Evolutionary conservation across 2,329 filamentous ascomycete genomes (phyloP).

Genomic region (Colletotrichum higginsianum): DNA sequence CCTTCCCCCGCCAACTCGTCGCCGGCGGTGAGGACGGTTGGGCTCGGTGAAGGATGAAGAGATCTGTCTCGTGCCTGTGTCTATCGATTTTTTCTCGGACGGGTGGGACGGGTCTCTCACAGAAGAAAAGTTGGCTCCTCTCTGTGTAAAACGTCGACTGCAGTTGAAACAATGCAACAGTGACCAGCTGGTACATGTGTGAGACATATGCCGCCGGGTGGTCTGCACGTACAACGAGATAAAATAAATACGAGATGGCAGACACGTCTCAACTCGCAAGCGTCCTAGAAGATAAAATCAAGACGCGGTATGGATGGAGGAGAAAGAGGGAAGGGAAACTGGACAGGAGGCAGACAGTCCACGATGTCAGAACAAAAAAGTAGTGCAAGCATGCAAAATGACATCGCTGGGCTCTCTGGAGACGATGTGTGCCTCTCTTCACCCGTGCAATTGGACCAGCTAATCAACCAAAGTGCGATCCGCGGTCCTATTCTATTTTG

Average conservation of each 20-base stretch:
- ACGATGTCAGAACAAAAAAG: not conserved
- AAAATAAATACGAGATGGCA: not conserved
- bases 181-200: not conserved
- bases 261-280: too few species aligned
- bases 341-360: not conserved
- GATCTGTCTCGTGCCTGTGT: constrained; percentile 5
- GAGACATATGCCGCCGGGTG: constrained; percentile 7
- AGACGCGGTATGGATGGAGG: constrained; percentile 9
- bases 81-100: not conserved
- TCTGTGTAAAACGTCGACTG: constrained; percentile 21
- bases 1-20: not conserved
- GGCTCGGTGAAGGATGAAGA: constrained; percentile 2
- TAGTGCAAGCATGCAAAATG: constrained; percentile 22
- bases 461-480: not conserved
- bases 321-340: not conserved
- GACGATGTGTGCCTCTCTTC: not conserved
- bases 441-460: not conserved
- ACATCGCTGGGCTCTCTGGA: constrained; percentile 9
- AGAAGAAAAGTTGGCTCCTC: constrained; percentile 9
- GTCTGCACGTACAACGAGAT: not conserved
- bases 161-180: constrained; percentile 32
- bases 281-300: not conserved
- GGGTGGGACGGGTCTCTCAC: too few species aligned
- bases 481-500: constrained; percentile 12
- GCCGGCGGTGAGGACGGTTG: not conserved